Evolutionary conservation across 495 filamentous ascomycete species (phyloP).

Genomic region (Xylaria nigripes): DNA sequence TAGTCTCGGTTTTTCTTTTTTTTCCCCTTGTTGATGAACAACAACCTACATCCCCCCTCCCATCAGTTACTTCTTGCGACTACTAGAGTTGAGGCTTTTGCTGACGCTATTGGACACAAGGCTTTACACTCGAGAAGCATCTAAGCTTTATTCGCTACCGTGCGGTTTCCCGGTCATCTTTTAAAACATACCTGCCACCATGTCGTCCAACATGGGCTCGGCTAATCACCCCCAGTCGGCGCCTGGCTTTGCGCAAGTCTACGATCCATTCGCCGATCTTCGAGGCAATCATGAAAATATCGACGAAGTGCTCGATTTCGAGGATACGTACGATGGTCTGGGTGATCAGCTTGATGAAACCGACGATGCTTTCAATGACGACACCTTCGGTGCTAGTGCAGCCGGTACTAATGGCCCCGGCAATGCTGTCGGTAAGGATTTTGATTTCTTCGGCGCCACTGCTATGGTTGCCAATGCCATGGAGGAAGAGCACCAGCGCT

Average conservation of each 20-base stretch:
- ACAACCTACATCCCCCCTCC: neutral
- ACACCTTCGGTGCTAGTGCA: conserved; percentile 72
- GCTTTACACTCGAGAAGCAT: neutral
- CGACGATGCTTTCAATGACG: conserved; percentile 93
- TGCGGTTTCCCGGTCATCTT: neutral
- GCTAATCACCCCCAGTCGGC: conserved; percentile 48
- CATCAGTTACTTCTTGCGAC: neutral
- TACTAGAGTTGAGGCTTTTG: neutral
- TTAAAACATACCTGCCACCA: conserved; percentile 26
- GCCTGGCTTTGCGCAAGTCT: conserved; percentile 71
- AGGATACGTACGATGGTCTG: conserved; percentile 95
- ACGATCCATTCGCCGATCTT: conserved; percentile 84
- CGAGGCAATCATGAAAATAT: conserved; percentile 59
- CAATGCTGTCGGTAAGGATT: conserved; percentile 70
- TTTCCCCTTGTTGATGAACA: neutral
- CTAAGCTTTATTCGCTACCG: neutral
- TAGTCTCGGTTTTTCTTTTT: neutral
- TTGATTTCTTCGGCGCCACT: conserved; percentile 92
- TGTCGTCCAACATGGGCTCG: conserved; percentile 79
- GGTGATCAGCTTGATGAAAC: conserved; percentile 88
- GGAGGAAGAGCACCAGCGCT: conserved; percentile 82
- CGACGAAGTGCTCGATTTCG: conserved; percentile 81
- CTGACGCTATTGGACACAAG: neutral
- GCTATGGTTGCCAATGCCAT: conserved; percentile 77
- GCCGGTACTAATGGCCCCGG: conserved; percentile 26